phyloP scores from a whole-genome alignment of 1,284 basidiomycete species.

The Cronartium ribicola region DNA sequence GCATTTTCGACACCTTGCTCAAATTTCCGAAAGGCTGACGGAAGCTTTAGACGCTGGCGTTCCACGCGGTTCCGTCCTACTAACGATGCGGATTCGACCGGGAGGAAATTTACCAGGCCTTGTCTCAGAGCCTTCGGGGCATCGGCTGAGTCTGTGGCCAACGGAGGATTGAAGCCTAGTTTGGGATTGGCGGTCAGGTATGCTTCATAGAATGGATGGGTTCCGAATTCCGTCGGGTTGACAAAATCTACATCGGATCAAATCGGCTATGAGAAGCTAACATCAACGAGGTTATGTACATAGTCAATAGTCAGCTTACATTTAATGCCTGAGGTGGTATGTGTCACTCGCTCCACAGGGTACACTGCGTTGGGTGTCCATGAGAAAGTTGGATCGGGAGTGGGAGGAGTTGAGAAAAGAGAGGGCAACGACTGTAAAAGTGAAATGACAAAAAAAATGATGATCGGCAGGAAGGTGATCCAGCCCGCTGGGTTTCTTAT shows the following conservation, averaged over 20 bases:
- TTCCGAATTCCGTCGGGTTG: slow-evolving; percentile 69
- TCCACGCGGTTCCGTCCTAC: not conserved
- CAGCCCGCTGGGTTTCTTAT: slow-evolving; percentile 50
- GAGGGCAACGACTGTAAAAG: slow-evolving; percentile 76
- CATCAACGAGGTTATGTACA: not conserved
- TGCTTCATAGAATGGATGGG: slow-evolving; percentile 60
- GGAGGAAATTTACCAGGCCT: slow-evolving; percentile 6
- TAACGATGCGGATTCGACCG: slow-evolving; percentile 9
- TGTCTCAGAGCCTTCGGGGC: too few species aligned
- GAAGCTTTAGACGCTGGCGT: slow-evolving; percentile 11
- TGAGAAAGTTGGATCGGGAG: slow-evolving; percentile 74
- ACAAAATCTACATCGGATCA: slow-evolving; percentile 61
- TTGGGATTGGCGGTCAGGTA: slow-evolving; percentile 44
- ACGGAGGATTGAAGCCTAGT: slow-evolving; percentile 43
- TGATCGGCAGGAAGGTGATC: slow-evolving; percentile 78
- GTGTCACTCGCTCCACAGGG: slow-evolving; percentile 47
- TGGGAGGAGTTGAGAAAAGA: slow-evolving; percentile 63
- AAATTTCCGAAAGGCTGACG: slow-evolving; percentile 14
- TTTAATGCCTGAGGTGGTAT: slow-evolving; percentile 7
- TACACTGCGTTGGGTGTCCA: slow-evolving; percentile 57
- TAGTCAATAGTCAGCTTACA: slow-evolving; percentile 22
- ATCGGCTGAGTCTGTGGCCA: not conserved
- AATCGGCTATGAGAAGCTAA: slow-evolving; percentile 69
- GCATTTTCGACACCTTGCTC: slow-evolving; percentile 18
- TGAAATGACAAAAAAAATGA: slow-evolving; percentile 77